Base-by-base conservation (phyloP, 768 basidiomycete genomes). In the Vararia minispora region DNA sequence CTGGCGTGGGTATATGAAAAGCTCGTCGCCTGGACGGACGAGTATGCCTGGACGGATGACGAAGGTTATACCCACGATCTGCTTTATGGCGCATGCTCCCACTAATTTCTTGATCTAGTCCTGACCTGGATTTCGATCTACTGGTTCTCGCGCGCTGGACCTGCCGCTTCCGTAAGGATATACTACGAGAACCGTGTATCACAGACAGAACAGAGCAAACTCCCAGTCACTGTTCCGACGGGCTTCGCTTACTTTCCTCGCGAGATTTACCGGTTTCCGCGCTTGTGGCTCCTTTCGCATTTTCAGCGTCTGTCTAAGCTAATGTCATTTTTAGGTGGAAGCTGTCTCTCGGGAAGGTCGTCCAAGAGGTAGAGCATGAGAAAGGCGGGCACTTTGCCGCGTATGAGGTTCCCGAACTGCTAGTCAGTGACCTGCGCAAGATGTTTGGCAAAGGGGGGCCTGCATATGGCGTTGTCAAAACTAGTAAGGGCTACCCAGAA, bases 331-430 rank as follows among this genome's bases (percentile, higher is more conserved):
- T 12, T 35, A 38, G 35, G 24, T 42, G 22, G 36, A 9, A 75
- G 73, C 10, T 76, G 73, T 72, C 18, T 59, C 44, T 55, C 33
- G 44, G 65, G 46, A 58, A 55, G 46, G 37, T 69, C 16, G 68
- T 76, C 4, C 74, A 71, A 36, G 62, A 69, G 43, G 55, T 62
- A 3, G 56, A 63, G 12, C 76, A 78, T 35, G 56, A 58, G 1
- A 50, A 50, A 5, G 76, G 76, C 4, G 76, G 76, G 1, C 76
- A 78, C 52, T 78, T 79, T 48, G 69, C 74, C 8, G 65, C 75
- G 0, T 50, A 66, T 43, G 76, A 78, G 45, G 53, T 47, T 29
- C 74, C 76, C 0, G 57, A 65, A 4, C 53, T 54, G 3, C 58
- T 79, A 12, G 74, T 60, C 0, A 59, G 46, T 1, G 76, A 76